Conservation (phyloP, 2,329 filamentous ascomycete genomes). For the Fusarium oxysporum region DNA sequence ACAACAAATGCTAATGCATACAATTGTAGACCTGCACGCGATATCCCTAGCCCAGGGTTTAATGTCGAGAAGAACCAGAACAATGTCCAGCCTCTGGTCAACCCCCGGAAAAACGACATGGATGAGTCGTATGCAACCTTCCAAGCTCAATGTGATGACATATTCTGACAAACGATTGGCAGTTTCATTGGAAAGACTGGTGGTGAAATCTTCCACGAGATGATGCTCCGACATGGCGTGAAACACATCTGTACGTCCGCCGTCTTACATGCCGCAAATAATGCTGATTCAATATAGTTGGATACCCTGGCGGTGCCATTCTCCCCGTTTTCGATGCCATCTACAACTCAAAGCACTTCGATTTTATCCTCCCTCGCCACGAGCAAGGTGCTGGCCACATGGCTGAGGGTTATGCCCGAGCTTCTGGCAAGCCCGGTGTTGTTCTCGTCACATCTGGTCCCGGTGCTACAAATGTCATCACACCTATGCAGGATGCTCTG, state of each 20-base stretch:
- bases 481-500: slow-evolving; percentile 61
- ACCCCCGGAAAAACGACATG: slow-evolving; percentile 71
- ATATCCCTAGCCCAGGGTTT: slow-evolving; percentile 72
- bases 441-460: slow-evolving; percentile 97
- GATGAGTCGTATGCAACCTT: slow-evolving; percentile 78
- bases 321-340: slow-evolving; percentile 98
- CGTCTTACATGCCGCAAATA: slow-evolving; percentile 4
- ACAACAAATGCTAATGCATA: slow-evolving; percentile 28
- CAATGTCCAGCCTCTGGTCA: slow-evolving; percentile 78
- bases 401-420: slow-evolving; percentile 94
- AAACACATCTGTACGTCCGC: slow-evolving; percentile 90
- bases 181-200: slow-evolving; percentile 72
- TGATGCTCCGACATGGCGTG: slow-evolving; percentile 92
- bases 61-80: slow-evolving; percentile 60
- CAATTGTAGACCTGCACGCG: slow-evolving; percentile 57
- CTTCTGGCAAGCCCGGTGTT: slow-evolving; percentile 92
- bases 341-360: slow-evolving; percentile 96
- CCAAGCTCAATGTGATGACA: neutral
- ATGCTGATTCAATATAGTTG: slow-evolving; percentile 64
- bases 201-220: slow-evolving; percentile 98
- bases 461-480: slow-evolving; percentile 87
- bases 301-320: slow-evolving; percentile 95
- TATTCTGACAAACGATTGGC: slow-evolving; percentile 63
- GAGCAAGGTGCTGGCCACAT: slow-evolving; percentile 99
- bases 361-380: slow-evolving; percentile 90